Evolutionary conservation across 2,329 filamentous ascomycete species (phyloP).

Genomic region (Colletotrichum tropicale): DNA sequence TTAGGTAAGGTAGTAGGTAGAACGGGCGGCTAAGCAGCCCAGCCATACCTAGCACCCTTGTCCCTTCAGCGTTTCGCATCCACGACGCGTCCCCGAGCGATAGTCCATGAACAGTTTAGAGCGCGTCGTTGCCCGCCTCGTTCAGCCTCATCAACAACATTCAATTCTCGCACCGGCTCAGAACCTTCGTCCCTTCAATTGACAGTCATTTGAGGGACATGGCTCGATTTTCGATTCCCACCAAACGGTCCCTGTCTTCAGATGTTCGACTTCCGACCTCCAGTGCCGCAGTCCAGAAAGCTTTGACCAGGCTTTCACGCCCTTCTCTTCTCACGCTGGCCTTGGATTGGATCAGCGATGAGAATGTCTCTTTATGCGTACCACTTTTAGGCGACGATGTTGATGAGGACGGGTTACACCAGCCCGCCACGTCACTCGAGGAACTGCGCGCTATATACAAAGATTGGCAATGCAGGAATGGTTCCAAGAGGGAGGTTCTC

Average conservation of each 20-base stretch:
- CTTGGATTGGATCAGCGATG: conserved; percentile 77
- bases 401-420: conserved; percentile 70
- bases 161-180: background rate
- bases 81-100: conserved; percentile 4
- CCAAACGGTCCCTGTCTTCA: conserved; percentile 73
- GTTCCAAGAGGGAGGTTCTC: conserved; percentile 66
- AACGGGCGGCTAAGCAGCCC: too few species aligned
- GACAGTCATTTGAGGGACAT: conserved; percentile 33
- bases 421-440: conserved; percentile 66
- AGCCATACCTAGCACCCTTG: background rate
- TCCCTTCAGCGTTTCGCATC: background rate
- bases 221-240: conserved; percentile 69
- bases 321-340: conserved; percentile 74
- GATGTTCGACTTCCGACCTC: conserved; percentile 70
- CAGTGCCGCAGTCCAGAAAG: conserved; percentile 68
- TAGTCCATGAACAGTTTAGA: background rate
- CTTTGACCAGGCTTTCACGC: conserved; percentile 73
- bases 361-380: conserved; percentile 62
- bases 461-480: conserved; percentile 63
- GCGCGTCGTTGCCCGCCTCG: background rate
- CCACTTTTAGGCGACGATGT: conserved; percentile 59
- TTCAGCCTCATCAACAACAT: background rate
- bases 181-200: background rate
- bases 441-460: conserved; percentile 71
- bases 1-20: background rate